A percentile compares a stretch with the other conserved stretches of the same genome.
Conservation (phyloP, 768 basidiomycete genomes). For the Amanita polypyramis region DNA sequence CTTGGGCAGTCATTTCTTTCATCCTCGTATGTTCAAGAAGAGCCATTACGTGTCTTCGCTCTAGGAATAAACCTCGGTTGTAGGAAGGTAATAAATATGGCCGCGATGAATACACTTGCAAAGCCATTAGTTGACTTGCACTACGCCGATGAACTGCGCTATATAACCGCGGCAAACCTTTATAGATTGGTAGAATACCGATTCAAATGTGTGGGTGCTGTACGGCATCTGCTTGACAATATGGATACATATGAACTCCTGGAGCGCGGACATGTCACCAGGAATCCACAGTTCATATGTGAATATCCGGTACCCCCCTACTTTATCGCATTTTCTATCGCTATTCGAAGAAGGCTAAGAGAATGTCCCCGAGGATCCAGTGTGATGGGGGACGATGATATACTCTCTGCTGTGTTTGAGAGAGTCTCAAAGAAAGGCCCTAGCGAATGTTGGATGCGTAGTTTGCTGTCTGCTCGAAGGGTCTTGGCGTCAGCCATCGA, state of each 20-base stretch:
- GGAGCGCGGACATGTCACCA: neutral
- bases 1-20: neutral
- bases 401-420: neutral
- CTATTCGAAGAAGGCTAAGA: neutral
- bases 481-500: neutral
- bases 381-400: neutral
- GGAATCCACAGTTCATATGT: neutral
- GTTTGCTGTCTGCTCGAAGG: neutral
- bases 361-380: neutral
- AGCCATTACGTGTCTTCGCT: constrained; percentile 1
- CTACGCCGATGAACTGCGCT: neutral
- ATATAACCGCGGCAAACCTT: neutral
- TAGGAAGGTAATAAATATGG: neutral
- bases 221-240: neutral
- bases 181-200: neutral
- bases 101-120: neutral
- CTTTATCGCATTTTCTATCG: neutral
- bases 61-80: neutral
- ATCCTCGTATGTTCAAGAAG: neutral
- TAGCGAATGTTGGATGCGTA: neutral
- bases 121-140: neutral
- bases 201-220: neutral
- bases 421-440: neutral
- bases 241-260: neutral
- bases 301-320: neutral